These are phyloP conservation scores for Pilatotrama ljubarskyi DNA, from an alignment of 768 basidiomycete genomes.

Conservation along the genomic window DNA sequence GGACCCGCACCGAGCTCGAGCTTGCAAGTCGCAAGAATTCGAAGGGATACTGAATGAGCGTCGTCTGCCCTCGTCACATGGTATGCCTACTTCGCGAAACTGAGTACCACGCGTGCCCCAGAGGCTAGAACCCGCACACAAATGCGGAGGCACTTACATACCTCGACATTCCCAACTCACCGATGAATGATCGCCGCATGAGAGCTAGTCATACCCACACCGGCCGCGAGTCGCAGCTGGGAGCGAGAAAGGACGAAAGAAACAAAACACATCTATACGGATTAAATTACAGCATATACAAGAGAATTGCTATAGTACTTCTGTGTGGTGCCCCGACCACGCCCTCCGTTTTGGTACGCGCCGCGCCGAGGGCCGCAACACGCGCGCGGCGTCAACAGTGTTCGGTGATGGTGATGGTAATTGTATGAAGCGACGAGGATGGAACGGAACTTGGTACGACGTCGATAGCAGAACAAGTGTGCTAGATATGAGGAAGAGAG, in stretches of 20 bases:
- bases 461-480: constrained; percentile 1
- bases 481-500: neutral
- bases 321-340: too few species aligned
- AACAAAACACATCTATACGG: constrained; percentile 11
- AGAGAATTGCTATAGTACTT: constrained; percentile 16
- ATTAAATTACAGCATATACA: constrained; percentile 23
- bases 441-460: neutral
- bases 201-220: neutral
- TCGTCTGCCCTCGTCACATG: too few species aligned
- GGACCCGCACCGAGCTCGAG: too few species aligned
- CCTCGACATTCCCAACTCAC: too few species aligned
- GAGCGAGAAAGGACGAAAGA: neutral
- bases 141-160: too few species aligned
- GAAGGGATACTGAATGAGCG: too few species aligned
- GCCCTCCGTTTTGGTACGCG: constrained; percentile 4
- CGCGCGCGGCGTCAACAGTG: neutral
- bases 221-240: neutral
- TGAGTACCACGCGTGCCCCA: too few species aligned
- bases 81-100: too few species aligned
- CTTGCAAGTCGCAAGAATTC: too few species aligned
- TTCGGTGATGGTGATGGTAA: neutral
- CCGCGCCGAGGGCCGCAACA: constrained; percentile 2
- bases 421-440: neutral
- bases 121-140: too few species aligned
- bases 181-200: too few species aligned